Base-by-base conservation (phyloP, 2,329 filamentous ascomycete species). In the Coniochaeta pulveracea region DNA sequence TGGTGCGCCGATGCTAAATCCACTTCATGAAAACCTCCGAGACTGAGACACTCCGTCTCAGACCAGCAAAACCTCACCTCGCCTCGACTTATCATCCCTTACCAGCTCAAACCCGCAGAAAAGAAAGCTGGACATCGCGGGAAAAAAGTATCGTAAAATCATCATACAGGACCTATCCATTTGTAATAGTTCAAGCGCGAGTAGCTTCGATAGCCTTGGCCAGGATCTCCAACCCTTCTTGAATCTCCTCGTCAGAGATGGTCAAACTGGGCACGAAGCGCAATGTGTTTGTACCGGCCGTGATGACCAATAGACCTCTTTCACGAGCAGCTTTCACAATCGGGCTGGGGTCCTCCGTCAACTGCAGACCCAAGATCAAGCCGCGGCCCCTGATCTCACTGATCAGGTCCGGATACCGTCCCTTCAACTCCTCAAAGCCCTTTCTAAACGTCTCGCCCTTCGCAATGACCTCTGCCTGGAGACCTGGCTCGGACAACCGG, bases 281-380 rank as follows among this genome's bases (percentile, higher is more conserved):
- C 45, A 98, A 60, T 7, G 88, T 95, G 52, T 96, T 94, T 19
- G 78, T 86, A 1, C 91, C 91, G 18, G 85, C 89, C 2, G 86
- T 95, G 50, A 98, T 95, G 38, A 98, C 67, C 38, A 98, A 57
- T 48, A 98, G 56, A 0, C 91, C 91, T 38, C 85, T 70, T 63
- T 96, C 85, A 40, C 91, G 69, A 12, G 88, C 86, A 9, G 86
- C 88, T 42, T 80, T 85, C 39, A 98, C 68, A 38, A 98, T 77
- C 10, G 67, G 70, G 12, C 70, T 69, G 19, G 76, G 84, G 51
- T 91, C 81, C 42, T 75, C 64, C 6, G 68, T 75, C 36, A 98
- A 61, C 61, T 98, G 91, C 27, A 94, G 57, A 16, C 91, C 91
- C 8, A 96, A 61, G 37, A 96, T 85, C 48, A 98, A 56, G 7